phyloP scores from a whole-genome alignment of 257 asterid genomes.

The Solanum sejunctum region DNA sequence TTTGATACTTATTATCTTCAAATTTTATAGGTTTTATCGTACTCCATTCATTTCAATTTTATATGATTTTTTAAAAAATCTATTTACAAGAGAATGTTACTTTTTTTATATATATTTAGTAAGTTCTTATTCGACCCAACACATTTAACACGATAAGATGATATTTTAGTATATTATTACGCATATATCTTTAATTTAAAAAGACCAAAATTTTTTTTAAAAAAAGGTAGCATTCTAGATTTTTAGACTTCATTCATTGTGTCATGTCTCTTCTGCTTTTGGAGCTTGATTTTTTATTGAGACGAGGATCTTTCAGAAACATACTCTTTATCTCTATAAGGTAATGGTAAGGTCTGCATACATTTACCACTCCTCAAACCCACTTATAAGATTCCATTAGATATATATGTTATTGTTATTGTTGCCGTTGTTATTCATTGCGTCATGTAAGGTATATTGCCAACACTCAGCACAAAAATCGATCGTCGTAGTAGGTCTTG shows the following conservation, averaged over 20 bases:
- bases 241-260: neutral
- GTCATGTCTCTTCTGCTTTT: too few relatives aligned
- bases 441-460: neutral
- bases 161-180: neutral
- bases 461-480: neutral
- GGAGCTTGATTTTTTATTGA: too few relatives aligned
- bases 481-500: neutral
- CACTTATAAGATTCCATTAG: too few relatives aligned
- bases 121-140: neutral
- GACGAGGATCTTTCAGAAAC: too few relatives aligned
- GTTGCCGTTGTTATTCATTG: too few relatives aligned
- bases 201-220: neutral
- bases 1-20: neutral
- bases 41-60: neutral
- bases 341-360: too few relatives aligned
- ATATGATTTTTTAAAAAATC: neutral
- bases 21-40: neutral
- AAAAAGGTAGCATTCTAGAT: neutral
- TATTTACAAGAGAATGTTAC: neutral
- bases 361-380: too few relatives aligned
- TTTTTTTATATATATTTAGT: neutral
- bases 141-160: neutral
- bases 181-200: too few relatives aligned
- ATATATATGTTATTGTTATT: too few relatives aligned
- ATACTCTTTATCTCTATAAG: too few relatives aligned